phyloP scores from a whole-genome alignment of 805 yeast genomes.

The Clavispora fructus region DNA sequence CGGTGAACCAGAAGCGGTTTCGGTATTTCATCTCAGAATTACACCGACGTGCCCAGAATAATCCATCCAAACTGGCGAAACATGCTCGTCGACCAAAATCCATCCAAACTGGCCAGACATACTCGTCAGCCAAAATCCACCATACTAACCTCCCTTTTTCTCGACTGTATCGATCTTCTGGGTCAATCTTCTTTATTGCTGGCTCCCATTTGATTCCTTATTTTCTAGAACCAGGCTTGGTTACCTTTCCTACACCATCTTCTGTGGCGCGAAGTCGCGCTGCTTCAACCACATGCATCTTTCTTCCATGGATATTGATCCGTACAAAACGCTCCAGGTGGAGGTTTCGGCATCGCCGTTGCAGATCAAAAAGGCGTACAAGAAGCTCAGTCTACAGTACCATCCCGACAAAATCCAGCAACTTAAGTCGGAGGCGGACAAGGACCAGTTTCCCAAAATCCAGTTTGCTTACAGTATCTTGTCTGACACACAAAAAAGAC shows the following conservation, averaged over 20 bases:
- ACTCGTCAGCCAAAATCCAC: too few species aligned
- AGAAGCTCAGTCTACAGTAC: conserved; percentile 19
- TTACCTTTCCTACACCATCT: not conserved
- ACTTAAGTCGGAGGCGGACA: conserved; percentile 12
- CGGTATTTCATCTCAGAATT: too few species aligned
- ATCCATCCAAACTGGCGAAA: too few species aligned
- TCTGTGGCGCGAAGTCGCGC: not conserved
- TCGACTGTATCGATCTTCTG: too few species aligned
- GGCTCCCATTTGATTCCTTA: too few species aligned
- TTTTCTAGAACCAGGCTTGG: not conserved
- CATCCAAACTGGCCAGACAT: too few species aligned
- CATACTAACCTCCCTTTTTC: too few species aligned
- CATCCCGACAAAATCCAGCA: conserved; percentile 29
- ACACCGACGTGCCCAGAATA: too few species aligned
- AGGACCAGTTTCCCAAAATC: conserved; percentile 52
- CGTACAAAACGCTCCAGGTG: conserved; percentile 52
- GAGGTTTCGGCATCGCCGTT: conserved; percentile 36
- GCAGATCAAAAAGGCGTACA: conserved; percentile 53
- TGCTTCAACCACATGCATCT: not conserved
- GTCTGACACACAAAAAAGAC: conserved; percentile 51
- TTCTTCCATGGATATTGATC: conserved; percentile 43
- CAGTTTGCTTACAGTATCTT: conserved; percentile 73
- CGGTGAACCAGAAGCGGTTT: too few species aligned
- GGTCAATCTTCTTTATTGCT: too few species aligned
- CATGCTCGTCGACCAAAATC: too few species aligned